These are phyloP conservation scores for Suillus plorans DNA, from an alignment of 768 basidiomycete species.

Conservation along the genomic window DNA sequence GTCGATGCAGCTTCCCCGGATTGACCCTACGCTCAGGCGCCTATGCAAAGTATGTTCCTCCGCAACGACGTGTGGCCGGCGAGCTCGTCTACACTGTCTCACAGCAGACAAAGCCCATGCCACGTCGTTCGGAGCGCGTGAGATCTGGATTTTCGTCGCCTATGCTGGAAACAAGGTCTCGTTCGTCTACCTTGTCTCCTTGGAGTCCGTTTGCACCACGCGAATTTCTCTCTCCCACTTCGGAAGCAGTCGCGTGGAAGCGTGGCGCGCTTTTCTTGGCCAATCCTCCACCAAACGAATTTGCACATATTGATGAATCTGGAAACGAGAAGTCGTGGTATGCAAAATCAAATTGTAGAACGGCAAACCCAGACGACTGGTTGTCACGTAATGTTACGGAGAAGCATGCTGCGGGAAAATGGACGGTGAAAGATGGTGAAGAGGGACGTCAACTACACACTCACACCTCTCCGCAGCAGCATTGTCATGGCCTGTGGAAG, in stretches of 20 bases:
- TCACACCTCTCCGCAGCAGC: background rate
- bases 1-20: background rate
- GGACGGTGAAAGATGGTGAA: background rate
- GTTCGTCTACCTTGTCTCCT: background rate
- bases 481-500: background rate
- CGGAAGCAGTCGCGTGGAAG: slow-evolving; percentile 11
- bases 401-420: background rate
- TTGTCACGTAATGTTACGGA: background rate
- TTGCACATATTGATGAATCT: slow-evolving; percentile 7
- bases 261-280: slow-evolving; percentile 14
- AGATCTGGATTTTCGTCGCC: background rate
- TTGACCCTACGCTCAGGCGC: background rate
- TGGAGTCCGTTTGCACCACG: background rate
- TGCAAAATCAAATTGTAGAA: too few relatives aligned
- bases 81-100: background rate
- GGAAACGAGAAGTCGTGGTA: slow-evolving; percentile 5
- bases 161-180: background rate
- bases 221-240: background rate
- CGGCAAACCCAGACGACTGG: too few relatives aligned
- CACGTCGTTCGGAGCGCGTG: background rate
- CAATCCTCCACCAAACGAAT: slow-evolving; percentile 15
- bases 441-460: background rate
- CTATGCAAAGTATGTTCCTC: background rate
- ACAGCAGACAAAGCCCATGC: background rate
- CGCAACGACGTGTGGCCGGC: background rate